phyloP scores from a whole-genome alignment of 1,284 basidiomycete genomes.

The Tilletia caries region DNA sequence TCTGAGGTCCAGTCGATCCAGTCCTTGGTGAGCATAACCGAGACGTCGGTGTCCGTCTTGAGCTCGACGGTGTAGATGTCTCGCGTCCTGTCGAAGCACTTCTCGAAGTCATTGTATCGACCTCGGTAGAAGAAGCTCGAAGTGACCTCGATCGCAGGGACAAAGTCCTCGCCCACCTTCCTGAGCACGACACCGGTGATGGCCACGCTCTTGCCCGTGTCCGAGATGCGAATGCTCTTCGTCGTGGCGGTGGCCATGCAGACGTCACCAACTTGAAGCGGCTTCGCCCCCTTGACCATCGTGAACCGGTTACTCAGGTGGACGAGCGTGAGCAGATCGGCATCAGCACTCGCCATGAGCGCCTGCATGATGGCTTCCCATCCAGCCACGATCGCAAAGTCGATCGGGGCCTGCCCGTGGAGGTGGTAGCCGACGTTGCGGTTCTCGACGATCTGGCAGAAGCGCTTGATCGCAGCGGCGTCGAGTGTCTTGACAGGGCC shows the following conservation, averaged over 20 bases:
- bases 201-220: conserved; percentile 70
- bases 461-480: conserved; percentile 72
- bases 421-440: conserved; percentile 84
- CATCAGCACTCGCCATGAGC: conserved; percentile 44
- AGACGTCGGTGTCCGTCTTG: conserved; percentile 73
- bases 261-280: conserved; percentile 78
- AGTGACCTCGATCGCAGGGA: conserved; percentile 89
- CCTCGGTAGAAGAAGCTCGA: conserved; percentile 97
- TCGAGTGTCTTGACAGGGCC: conserved; percentile 55
- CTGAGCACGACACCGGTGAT: conserved; percentile 39
- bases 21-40: conserved; percentile 89
- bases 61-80: conserved; percentile 82
- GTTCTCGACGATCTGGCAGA: conserved; percentile 91
- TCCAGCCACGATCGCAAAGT: conserved; percentile 95
- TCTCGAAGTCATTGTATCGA: conserved; percentile 83
- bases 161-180: conserved; percentile 63
- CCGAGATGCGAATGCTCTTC: conserved; percentile 81
- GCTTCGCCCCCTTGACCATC: conserved; percentile 71
- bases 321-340: conserved; percentile 77
- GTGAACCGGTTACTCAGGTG: conserved; percentile 96
- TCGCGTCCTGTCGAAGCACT: conserved; percentile 82
- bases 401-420: conserved; percentile 72
- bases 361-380: conserved; percentile 62
- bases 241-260: conserved; percentile 87
- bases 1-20: conserved; percentile 93